phyloP scores from a whole-genome alignment of 148 eudicot genomes.

The Chenopodium berlandieri region DNA sequence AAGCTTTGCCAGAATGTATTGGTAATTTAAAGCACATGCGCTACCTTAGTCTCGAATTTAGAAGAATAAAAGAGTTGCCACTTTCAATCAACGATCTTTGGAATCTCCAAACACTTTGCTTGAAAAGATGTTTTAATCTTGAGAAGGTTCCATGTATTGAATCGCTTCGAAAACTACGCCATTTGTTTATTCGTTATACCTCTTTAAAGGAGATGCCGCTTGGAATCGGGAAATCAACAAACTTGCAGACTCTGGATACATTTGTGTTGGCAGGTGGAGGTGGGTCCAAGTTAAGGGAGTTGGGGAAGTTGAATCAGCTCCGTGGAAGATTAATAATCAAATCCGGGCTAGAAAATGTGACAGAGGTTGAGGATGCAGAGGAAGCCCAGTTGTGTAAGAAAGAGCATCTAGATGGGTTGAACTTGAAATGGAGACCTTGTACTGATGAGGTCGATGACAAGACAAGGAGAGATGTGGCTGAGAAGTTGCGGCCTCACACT shows the following conservation, averaged over 20 bases:
- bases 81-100: constrained; percentile 5
- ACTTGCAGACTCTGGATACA: neutral
- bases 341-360: no score
- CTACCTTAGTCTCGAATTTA: constrained; percentile 8
- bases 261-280: neutral
- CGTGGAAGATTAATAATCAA: neutral
- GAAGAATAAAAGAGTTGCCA: neutral
- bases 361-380: no score
- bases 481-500: no score
- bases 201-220: neutral
- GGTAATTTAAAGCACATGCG: constrained; percentile 7
- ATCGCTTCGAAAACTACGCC: neutral
- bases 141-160: neutral
- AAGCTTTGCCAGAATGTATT: neutral
- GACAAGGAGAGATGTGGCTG: no score
- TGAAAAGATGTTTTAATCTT: constrained; percentile 4
- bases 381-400: no score
- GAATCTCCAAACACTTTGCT: constrained; percentile 10
- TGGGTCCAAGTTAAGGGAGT: neutral
- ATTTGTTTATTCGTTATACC: neutral
- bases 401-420: no score
- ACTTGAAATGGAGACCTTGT: no score
- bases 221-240: constrained; percentile 10
- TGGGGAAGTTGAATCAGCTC: neutral
- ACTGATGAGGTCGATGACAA: no score